These are phyloP conservation scores for Plenodomus biglobosus DNA, from an alignment of 2,329 filamentous ascomycete species.

Conservation along the genomic window DNA sequence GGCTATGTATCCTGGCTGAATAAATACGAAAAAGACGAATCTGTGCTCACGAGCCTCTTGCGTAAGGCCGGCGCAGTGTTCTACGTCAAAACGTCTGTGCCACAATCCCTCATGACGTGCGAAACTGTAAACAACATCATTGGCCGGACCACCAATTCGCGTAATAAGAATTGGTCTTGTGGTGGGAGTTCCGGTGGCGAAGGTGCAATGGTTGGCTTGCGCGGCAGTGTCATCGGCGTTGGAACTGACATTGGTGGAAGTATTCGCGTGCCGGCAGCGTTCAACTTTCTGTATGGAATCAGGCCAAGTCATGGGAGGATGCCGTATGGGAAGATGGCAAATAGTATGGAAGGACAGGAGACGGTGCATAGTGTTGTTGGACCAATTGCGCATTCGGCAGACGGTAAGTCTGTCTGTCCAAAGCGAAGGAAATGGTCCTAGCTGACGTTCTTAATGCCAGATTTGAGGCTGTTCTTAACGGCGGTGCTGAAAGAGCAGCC, in stretches of 20 bases:
- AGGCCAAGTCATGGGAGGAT: slow-evolving; percentile 49
- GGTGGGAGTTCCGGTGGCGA: slow-evolving; percentile 61
- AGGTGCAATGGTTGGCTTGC: slow-evolving; percentile 55
- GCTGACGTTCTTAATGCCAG: neutral
- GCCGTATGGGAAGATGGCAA: slow-evolving; percentile 46
- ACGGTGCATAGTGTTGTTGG: slow-evolving; percentile 61
- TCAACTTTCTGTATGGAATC: slow-evolving; percentile 59
- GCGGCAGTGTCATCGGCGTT: slow-evolving; percentile 57
- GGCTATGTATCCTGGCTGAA: slow-evolving; percentile 56
- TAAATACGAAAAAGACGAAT: slow-evolving; percentile 30
- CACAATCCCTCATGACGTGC: slow-evolving; percentile 58
- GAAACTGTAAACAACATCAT: slow-evolving; percentile 55
- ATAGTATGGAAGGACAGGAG: slow-evolving; percentile 62
- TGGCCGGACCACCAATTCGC: slow-evolving; percentile 57
- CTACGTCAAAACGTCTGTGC: slow-evolving; percentile 57
- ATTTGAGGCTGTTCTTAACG: slow-evolving; percentile 56
- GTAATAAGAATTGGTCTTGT: slow-evolving; percentile 53
- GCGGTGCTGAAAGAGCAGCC: slow-evolving; percentile 58
- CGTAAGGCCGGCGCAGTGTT: slow-evolving; percentile 52
- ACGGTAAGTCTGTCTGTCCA: slow-evolving; percentile 22
- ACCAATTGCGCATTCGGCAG: slow-evolving; percentile 43
- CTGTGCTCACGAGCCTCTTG: neutral
- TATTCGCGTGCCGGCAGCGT: slow-evolving; percentile 58
- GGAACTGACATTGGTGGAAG: slow-evolving; percentile 60
- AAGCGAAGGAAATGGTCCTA: neutral